Percentiles rank a stretch among this genome's conserved stretches.
These are phyloP conservation scores for Candida wancherniae DNA, from an alignment of 805 yeast species.

Conservation along the genomic window DNA sequence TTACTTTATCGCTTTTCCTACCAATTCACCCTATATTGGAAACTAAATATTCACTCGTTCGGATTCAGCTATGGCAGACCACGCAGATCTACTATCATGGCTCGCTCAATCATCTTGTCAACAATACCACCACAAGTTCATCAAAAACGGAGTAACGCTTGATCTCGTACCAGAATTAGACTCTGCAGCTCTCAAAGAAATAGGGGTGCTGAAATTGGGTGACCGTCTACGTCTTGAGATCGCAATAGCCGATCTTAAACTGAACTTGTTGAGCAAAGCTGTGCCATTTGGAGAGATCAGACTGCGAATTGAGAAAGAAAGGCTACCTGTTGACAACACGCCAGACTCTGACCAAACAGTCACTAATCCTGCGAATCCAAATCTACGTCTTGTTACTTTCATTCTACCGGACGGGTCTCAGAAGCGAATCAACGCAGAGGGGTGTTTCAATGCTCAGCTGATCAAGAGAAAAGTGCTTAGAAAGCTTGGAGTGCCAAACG, in stretches of 20 bases:
- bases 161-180: conserved; percentile 61
- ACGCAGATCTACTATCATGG: conserved; percentile 32
- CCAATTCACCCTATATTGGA: too few relatives aligned
- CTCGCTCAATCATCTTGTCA: conserved; percentile 31
- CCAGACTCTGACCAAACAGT: conserved; percentile 2
- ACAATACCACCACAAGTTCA: conserved; percentile 29
- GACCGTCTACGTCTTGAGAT: conserved; percentile 70
- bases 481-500: conserved; percentile 45
- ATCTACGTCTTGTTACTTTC: conserved; percentile 46
- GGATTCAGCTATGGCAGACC: conserved; percentile 12
- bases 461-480: conserved; percentile 67
- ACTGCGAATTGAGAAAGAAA: conserved; percentile 5
- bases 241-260: conserved; percentile 46
- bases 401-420: conserved; percentile 71
- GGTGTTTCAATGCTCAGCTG: conserved; percentile 76
- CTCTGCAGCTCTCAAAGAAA: conserved; percentile 55
- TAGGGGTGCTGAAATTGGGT: conserved; percentile 76
- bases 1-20: too few relatives aligned
- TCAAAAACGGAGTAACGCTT: conserved; percentile 50
- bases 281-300: conserved; percentile 12
- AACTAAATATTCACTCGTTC: too few relatives aligned
- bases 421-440: conserved; percentile 64
- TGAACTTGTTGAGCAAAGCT: conserved; percentile 5
- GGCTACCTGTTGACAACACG: neutral
- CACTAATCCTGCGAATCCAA: neutral